Evolutionary conservation across 2,329 filamentous ascomycete species (phyloP).

Genomic region (Neonectria faginata): DNA sequence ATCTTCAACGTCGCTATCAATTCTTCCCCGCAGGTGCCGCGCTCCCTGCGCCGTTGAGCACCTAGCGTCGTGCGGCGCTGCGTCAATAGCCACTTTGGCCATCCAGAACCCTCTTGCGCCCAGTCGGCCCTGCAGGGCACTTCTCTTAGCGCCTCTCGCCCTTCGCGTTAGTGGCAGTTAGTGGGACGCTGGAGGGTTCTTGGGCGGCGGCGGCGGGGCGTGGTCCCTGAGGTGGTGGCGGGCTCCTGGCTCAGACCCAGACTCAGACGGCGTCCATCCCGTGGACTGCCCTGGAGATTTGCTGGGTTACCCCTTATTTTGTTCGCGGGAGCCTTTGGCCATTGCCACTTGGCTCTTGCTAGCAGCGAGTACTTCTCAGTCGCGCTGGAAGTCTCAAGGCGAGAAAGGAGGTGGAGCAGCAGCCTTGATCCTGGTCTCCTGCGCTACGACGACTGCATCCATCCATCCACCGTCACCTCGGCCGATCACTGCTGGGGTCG

Average conservation of each 20-base stretch:
- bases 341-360: too few relatives aligned
- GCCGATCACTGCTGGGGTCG: slow-evolving; percentile 23
- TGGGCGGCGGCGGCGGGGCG: not conserved
- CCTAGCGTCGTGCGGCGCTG: slow-evolving; percentile 7
- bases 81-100: slow-evolving; percentile 5
- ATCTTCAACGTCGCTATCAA: slow-evolving; percentile 6
- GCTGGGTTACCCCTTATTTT: slow-evolving; percentile 28
- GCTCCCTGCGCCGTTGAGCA: slow-evolving; percentile 11
- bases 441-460: slow-evolving; percentile 15
- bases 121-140: slow-evolving; percentile 14
- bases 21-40: slow-evolving; percentile 25
- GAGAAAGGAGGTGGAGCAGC: not conserved
- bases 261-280: not conserved
- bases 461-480: slow-evolving; percentile 16
- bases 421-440: slow-evolving; percentile 21
- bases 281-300: slow-evolving; percentile 4
- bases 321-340: not conserved
- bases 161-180: slow-evolving; percentile 25
- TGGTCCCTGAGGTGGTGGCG: slow-evolving; percentile 6
- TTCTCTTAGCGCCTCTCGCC: slow-evolving; percentile 18
- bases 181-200: slow-evolving; percentile 5
- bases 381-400: not conserved
- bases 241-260: slow-evolving; percentile 1
- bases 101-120: not conserved
- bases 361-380: too few relatives aligned